Base-by-base conservation (phyloP, 148 eudicot species). In the Dysphania ambrosioides region DNA sequence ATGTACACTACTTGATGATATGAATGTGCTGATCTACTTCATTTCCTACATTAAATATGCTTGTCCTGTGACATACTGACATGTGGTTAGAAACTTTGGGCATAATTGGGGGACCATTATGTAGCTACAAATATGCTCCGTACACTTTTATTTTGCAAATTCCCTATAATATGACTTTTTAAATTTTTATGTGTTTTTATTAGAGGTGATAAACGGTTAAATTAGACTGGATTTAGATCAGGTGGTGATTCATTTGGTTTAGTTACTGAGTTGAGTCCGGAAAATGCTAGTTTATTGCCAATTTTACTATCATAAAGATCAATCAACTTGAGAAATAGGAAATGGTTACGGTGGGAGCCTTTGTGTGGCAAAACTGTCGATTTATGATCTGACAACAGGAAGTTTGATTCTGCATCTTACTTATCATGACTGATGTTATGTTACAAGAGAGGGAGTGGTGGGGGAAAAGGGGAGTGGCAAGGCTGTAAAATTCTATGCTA, bases 401-500 rank as follows among this genome's bases (percentile, higher is more conserved):
- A 63, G 55, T 60, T 31, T 49, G 60, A 36, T 66, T 75, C 78
- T 34, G 58, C 16, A 61, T 70, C 69, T 59, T 59, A 31, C 66
- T 56, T 75, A 57, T 34, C 5, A 66, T 53, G 38, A 44, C 65
- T 34, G 57, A 47, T 31, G 31, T 2, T 21, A 38, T 2, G n/a
- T 16, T 34, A 30, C 21, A 44, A 40, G 47, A 66, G 69, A 9
- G 42, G 56, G 34, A 29, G 49, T 38, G 72, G 71, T 40, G 71
- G 70, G 53, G 51, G 36, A 67, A 67, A 67, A 40, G 29, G 31
- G 38, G 60, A 24, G 27, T 68, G 32, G 70, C 66, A 68, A 63
- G 59, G 57, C 60, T 74, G 78, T 70, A 62, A 53, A 72, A 61
- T 69, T 74, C 70, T 74, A 70, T 44, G 47, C 58, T 47, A 47